phyloP scores from a whole-genome alignment of 108 stramenopile genomes.

The Nannochloropsis salina region DNA sequence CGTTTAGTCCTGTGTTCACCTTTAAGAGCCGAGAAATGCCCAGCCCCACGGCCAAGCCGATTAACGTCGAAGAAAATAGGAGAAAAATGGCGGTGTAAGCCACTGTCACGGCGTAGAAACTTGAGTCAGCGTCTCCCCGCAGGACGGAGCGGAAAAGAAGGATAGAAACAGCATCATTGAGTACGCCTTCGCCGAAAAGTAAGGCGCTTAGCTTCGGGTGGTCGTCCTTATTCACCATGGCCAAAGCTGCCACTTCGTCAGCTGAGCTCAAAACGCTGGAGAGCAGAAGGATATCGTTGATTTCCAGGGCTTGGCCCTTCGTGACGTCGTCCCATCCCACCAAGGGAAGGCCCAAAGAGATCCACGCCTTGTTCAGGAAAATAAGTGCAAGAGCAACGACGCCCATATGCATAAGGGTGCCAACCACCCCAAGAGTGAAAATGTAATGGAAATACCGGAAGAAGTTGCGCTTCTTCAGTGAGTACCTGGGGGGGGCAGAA shows the following conservation, averaged over 20 bases:
- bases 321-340: slow-evolving; percentile 46
- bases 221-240: slow-evolving; percentile 43
- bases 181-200: slow-evolving; percentile 56
- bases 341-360: not conserved
- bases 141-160: slow-evolving; percentile 54
- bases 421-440: slow-evolving; percentile 47
- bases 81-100: slow-evolving; percentile 31
- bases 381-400: slow-evolving; percentile 37
- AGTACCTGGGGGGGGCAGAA: slow-evolving; percentile 35
- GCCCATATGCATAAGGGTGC: slow-evolving; percentile 50
- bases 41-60: slow-evolving; percentile 41
- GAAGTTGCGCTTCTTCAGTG: slow-evolving; percentile 52
- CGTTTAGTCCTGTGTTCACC: slow-evolving; percentile 36
- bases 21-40: slow-evolving; percentile 51
- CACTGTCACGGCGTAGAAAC: not conserved
- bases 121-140: not conserved
- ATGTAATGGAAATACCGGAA: slow-evolving; percentile 56
- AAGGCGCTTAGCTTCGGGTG: slow-evolving; percentile 53
- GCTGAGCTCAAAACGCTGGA: slow-evolving; percentile 46
- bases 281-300: slow-evolving; percentile 52
- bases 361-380: slow-evolving; percentile 28
- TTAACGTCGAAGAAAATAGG: slow-evolving; percentile 32
- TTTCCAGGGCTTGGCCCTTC: slow-evolving; percentile 32
- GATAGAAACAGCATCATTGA: slow-evolving; percentile 56
- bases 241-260: slow-evolving; percentile 50